Percentiles rank a stretch among this genome's conserved stretches.
phyloP scores from a whole-genome alignment of 768 basidiomycete genomes.

The Guyanaporus albipodus region DNA sequence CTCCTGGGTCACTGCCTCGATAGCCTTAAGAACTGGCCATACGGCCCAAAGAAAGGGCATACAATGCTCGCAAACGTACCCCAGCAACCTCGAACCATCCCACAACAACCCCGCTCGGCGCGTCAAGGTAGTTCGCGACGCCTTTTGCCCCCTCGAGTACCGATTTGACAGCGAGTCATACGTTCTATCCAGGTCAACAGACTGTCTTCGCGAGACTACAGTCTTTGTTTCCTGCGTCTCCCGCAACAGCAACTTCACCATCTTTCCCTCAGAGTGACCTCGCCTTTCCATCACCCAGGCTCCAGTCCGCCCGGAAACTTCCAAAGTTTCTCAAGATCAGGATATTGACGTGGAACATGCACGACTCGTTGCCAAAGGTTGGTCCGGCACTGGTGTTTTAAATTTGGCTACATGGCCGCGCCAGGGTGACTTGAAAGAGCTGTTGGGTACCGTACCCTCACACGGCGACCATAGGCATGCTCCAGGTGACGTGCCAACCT shows the following conservation, averaged over 20 bases:
- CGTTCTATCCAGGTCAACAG: slow-evolving; percentile 29
- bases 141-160: slow-evolving; percentile 1
- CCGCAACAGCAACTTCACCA: slow-evolving; percentile 20
- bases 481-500: slow-evolving; percentile 20
- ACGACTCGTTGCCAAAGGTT: slow-evolving; percentile 76
- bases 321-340: slow-evolving; percentile 58
- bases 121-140: slow-evolving; percentile 19
- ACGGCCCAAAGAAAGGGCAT: slow-evolving; percentile 22
- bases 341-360: slow-evolving; percentile 84
- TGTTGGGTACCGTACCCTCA: slow-evolving; percentile 58
- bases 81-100: slow-evolving; percentile 18
- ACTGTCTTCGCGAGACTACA: slow-evolving; percentile 50
- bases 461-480: slow-evolving; percentile 31
- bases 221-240: slow-evolving; percentile 43
- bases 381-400: slow-evolving; percentile 1
- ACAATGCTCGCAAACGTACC: slow-evolving; percentile 22
- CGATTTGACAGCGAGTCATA: slow-evolving; percentile 4
- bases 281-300: slow-evolving; percentile 21
- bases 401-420: slow-evolving; percentile 1
- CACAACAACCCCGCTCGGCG: slow-evolving; percentile 11
- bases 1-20: slow-evolving; percentile 22
- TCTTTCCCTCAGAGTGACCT: slow-evolving; percentile 20
- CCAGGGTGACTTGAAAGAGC: slow-evolving; percentile 72
- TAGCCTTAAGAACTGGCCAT: slow-evolving; percentile 30
- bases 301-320: slow-evolving; percentile 22